Evolutionary conservation across 306 rosid species (phyloP).

Genomic region (Prinsepia uniflora): DNA sequence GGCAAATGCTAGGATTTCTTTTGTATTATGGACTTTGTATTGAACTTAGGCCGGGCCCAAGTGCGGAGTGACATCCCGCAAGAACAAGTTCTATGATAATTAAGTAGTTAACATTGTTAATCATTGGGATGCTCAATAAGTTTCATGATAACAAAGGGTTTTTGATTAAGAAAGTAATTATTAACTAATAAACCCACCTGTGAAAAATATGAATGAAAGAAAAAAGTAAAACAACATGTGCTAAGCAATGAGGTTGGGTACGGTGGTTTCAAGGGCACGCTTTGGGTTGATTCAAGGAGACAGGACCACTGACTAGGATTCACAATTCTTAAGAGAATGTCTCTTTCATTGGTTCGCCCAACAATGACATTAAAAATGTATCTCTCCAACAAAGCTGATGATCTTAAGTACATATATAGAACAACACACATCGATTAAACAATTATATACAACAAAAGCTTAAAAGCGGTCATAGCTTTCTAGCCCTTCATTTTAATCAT

Average conservation of each 20-base stretch:
- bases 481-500: conserved; percentile 76
- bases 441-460: not conserved
- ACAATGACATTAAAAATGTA: conserved; percentile 17
- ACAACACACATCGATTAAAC: conserved; percentile 29
- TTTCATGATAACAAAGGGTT: conserved; percentile 20
- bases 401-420: conserved; percentile 20
- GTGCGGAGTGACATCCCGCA: too few species aligned
- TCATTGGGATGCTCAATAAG: conserved; percentile 12
- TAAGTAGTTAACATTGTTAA: not conserved
- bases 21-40: too few species aligned
- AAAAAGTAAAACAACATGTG: conserved; percentile 67
- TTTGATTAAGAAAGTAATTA: conserved; percentile 12
- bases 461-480: conserved; percentile 40
- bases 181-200: conserved; percentile 37
- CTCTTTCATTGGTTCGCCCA: conserved; percentile 54
- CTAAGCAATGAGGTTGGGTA: conserved; percentile 62
- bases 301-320: conserved; percentile 66
- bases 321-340: conserved; percentile 73
- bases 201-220: conserved; percentile 15
- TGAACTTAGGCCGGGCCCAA: too few species aligned
- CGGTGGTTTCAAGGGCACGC: conserved; percentile 89
- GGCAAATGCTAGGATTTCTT: too few species aligned
- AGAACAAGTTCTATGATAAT: conserved; percentile 21
- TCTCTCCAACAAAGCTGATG: conserved; percentile 41
- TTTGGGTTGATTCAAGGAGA: conserved; percentile 90